Evolutionary conservation across 768 basidiomycete species (phyloP).

Genomic region (Agrocybe praecox): DNA sequence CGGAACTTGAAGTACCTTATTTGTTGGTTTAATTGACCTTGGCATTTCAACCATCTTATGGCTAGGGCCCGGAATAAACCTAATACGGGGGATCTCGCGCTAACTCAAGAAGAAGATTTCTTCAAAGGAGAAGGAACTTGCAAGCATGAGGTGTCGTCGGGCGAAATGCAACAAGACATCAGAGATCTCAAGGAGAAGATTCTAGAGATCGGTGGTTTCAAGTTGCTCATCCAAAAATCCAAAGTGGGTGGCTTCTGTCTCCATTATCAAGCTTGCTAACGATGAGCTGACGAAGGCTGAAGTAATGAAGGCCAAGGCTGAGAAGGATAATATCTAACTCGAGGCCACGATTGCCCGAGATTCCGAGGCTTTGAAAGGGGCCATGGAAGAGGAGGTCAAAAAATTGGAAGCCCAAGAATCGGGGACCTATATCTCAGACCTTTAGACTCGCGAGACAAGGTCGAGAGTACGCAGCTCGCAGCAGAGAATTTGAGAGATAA

Average conservation of each 20-base stretch:
- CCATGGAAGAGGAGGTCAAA: constrained; percentile 64
- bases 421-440: constrained; percentile 55
- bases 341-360: constrained; percentile 59
- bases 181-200: constrained; percentile 89
- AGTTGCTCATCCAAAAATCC: constrained; percentile 85
- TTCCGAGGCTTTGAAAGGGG: constrained; percentile 55
- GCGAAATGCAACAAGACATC: constrained; percentile 78
- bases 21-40: background rate
- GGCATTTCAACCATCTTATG: background rate
- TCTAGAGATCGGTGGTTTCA: constrained; percentile 90
- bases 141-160: constrained; percentile 65
- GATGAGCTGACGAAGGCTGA: constrained; percentile 96
- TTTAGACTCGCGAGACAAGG: constrained; percentile 66
- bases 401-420: constrained; percentile 64
- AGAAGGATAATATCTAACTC: constrained; percentile 79
- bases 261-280: constrained; percentile 81
- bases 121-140: constrained; percentile 57
- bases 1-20: constrained; percentile 77
- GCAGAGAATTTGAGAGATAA: constrained; percentile 84
- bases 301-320: constrained; percentile 83
- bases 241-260: constrained; percentile 87
- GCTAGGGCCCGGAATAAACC: constrained; percentile 81
- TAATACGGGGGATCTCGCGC: constrained; percentile 77
- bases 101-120: constrained; percentile 81
- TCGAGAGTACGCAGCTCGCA: constrained; percentile 76